Base-by-base conservation (phyloP, 2,329 filamentous ascomycete genomes). In the Aspergillus fumigatiaffinis region DNA sequence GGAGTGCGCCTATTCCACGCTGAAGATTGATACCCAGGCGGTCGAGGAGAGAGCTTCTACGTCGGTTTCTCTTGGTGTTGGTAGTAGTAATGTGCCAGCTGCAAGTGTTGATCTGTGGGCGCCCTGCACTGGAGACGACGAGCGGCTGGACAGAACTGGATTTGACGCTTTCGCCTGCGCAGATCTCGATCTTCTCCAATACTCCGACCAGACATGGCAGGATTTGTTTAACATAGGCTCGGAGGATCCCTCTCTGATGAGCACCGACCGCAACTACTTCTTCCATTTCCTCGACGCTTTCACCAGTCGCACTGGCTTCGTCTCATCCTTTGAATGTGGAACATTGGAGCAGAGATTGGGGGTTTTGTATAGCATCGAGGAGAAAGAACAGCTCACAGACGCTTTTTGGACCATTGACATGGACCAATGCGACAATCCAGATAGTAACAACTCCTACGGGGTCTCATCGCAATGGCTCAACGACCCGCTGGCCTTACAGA, bases 241-340 rank as follows among this genome's bases (percentile, higher is more conserved):
- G 4, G 57, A 62, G 9, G 48, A 28, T 21, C 58, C 20, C 3
- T 21, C 44, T 17, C 53, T 56, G 8, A 35, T 50, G 20, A 53
- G 29, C 8, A 28, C 52, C 3, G 53, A 51, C 8, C 41, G 48
- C 58, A 46, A 61, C 53, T 12, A 69, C 66, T 60, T 58, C 8
- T 48, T 67, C 14, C 59, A 62, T 4, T 76, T 76, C 48, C 62
- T 76, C 1, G 66, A 68, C 46, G 66, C 70, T 44, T 75, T 76
- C 53, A 75, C 73, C 14, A 73, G 71, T 54, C 64, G 71, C 25
- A 73, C 70, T 0, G 74, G 74, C 1, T 60, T 76, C 8, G 65
- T 73, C 1, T 58, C 62, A 12, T 74, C 72, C 12, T 76, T 75
- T 57, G 73, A 75, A 29, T 75, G 73, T 29, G 71, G 69, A 3